phyloP scores from a whole-genome alignment of 2,329 filamentous ascomycete species.

The Zymoseptoria passerinii region DNA sequence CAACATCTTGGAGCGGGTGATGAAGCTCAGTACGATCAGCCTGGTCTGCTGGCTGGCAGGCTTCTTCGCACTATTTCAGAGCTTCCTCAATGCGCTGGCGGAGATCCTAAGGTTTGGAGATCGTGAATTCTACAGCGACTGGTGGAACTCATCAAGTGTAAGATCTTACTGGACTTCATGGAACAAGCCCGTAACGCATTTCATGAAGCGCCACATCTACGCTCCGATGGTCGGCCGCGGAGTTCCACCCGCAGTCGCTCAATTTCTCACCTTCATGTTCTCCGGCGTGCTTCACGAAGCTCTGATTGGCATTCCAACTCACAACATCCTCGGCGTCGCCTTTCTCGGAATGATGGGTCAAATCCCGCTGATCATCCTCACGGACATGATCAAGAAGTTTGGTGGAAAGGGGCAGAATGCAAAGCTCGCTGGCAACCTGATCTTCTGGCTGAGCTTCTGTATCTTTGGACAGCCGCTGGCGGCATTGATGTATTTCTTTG shows the following conservation, averaged over 20 bases:
- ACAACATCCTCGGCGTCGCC: slow-evolving; percentile 65
- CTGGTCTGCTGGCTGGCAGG: slow-evolving; percentile 95
- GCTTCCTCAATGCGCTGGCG: slow-evolving; percentile 79
- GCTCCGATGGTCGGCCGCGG: slow-evolving; percentile 79
- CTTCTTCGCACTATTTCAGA: slow-evolving; percentile 95
- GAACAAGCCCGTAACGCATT: slow-evolving; percentile 96
- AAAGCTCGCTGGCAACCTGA: slow-evolving; percentile 77
- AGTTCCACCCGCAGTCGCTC: slow-evolving; percentile 62
- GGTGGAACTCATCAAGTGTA: slow-evolving; percentile 90
- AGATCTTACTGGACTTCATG: slow-evolving; percentile 90
- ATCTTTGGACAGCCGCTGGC: slow-evolving; percentile 91
- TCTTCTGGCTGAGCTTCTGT: slow-evolving; percentile 96
- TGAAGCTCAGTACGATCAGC: slow-evolving; percentile 93
- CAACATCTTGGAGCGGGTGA: slow-evolving; percentile 76
- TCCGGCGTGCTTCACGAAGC: slow-evolving; percentile 87
- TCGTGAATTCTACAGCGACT: slow-evolving; percentile 90
- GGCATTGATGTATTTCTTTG: slow-evolving; percentile 90
- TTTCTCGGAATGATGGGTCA: slow-evolving; percentile 93
- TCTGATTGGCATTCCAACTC: slow-evolving; percentile 86
- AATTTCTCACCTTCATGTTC: slow-evolving; percentile 74
- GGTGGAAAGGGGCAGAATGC: slow-evolving; percentile 56
- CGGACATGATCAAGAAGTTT: slow-evolving; percentile 70
- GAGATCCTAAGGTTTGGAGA: slow-evolving; percentile 88
- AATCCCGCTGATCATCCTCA: slow-evolving; percentile 76
- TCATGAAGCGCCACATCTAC: slow-evolving; percentile 93